These are phyloP conservation scores for Thymus mandschuricus DNA, from an alignment of 257 asterid genomes.

Conservation along the genomic window DNA sequence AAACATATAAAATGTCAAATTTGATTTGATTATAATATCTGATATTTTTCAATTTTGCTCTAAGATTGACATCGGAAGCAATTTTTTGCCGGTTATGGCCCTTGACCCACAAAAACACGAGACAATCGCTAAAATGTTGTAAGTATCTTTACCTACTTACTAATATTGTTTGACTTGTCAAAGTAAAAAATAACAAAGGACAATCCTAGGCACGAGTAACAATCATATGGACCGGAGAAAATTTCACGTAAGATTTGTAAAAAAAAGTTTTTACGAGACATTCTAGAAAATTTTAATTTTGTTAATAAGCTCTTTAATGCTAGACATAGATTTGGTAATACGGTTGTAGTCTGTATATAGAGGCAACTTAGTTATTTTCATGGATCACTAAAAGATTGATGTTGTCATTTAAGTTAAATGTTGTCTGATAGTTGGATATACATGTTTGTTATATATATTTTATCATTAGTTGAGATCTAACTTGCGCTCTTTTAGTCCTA, in stretches of 20 bases:
- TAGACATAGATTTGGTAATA: too few species aligned
- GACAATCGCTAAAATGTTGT: neutral
- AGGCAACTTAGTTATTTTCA: neutral
- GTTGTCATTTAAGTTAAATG: too few species aligned
- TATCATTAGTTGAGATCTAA: neutral
- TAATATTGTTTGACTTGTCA: neutral
- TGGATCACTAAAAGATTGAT: too few species aligned
- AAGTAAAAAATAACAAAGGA: neutral
- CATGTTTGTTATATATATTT: too few species aligned
- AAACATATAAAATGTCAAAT: neutral
- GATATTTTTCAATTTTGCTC: neutral
- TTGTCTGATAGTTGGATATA: neutral
- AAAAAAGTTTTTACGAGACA: too few species aligned
- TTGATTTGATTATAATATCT: neutral
- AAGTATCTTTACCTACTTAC: neutral
- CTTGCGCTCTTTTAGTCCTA: neutral
- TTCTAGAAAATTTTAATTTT: too few species aligned
- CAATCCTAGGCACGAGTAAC: too few species aligned
- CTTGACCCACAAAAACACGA: conserved; percentile 1
- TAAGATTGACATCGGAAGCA: neutral
- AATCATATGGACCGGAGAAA: too few species aligned
- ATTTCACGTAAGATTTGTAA: too few species aligned
- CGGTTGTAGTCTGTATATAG: neutral
- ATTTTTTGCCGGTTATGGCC: neutral
- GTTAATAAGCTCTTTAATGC: too few species aligned